A percentile compares a stretch with the other conserved stretches of the same genome.
phyloP scores from a whole-genome alignment of 2,329 filamentous ascomycete species.

The Diaporthe ilicicola region DNA sequence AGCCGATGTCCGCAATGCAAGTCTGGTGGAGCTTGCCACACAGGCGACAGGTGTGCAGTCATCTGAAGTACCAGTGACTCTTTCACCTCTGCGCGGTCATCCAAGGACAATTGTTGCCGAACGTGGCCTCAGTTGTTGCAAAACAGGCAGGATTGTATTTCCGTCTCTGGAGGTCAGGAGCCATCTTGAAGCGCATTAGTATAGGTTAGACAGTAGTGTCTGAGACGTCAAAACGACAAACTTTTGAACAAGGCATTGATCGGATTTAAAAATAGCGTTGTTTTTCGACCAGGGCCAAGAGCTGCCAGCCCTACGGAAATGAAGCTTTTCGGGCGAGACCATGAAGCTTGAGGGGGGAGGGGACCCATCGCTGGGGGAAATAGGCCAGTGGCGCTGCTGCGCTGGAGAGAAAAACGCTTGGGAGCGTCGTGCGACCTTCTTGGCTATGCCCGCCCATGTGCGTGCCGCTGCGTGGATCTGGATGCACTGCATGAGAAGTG shows the following conservation, averaged over 20 bases:
- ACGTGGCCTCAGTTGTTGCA: not conserved
- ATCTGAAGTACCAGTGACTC: slow-evolving; percentile 3
- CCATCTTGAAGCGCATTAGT: not conserved
- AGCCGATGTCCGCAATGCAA: slow-evolving; percentile 25
- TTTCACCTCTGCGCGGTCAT: not conserved
- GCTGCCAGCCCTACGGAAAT: slow-evolving; percentile 24
- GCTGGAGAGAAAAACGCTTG: slow-evolving; percentile 17
- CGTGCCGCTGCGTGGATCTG: slow-evolving; percentile 14
- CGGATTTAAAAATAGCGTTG: slow-evolving; percentile 13
- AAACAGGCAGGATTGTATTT: not conserved
- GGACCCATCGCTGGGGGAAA: slow-evolving; percentile 10
- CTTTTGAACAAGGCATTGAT: not conserved
- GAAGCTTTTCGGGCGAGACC: slow-evolving; percentile 24
- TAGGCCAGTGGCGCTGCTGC: not conserved
- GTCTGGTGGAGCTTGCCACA: slow-evolving; percentile 27
- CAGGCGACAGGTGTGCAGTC: not conserved
- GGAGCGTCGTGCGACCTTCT: slow-evolving; percentile 5
- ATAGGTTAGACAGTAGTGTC: not conserved
- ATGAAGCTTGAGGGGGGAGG: not conserved
- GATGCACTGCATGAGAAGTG: slow-evolving; percentile 5
- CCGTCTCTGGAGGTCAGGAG: not conserved
- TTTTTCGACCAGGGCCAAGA: slow-evolving; percentile 17
- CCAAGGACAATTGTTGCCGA: not conserved
- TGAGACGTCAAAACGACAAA: not conserved
- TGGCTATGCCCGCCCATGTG: slow-evolving; percentile 6